Base-by-base conservation (phyloP, 2,329 filamentous ascomycete species). In the Hypomyces perniciosus region DNA sequence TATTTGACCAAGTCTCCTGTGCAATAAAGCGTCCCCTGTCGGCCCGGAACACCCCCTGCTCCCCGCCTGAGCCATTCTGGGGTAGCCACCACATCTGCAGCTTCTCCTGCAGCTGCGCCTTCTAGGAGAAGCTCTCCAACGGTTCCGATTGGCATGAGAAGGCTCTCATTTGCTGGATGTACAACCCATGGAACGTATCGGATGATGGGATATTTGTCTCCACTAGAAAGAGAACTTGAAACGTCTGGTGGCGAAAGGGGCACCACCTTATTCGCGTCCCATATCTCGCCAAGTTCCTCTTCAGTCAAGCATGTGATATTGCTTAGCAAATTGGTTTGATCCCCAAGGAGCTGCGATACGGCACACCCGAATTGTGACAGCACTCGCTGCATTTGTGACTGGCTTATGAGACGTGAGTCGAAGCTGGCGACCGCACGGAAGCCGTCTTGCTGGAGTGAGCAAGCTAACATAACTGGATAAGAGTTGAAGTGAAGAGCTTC, bases 391-490 rank as follows among this genome's bases (percentile, higher is more conserved):
- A 84, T 20, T 20, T 20, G 20, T 79, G 13, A 75, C 72, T 27
- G 68, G 65, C 31, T 68, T 70, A 13, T 69, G 69, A 13, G 86
- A 75, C 1, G 77, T 74, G 80, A 81, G 59, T 86, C 82, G 58
- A 85, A 85, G 58, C 82, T 83, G 1, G 81, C 81, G 69, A 81
- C 83, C 50, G 83, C 70, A 12, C 77, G 64, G 60, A 85, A 79
- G 1, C 77, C 75, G 53, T 73, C 69, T 2, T 75, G 70, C 34
- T 80, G 75, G 5, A 85, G 67, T 4, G 78, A 81, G 62, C 82
- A 86, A 39, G 85, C 82, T 20, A 86, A 67, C 71, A 86, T 85
- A 31, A 86, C 74, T 1, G 81, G 76, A 60, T 85, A 84, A 0
- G 74, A 77, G 61, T 77, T 78, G 61, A 78, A 78, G 58, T 77